A percentile compares a stretch with the other conserved stretches of the same genome.
Evolutionary conservation across 495 filamentous ascomycete genomes (phyloP).

Genomic region (Neurospora sp.): DNA sequence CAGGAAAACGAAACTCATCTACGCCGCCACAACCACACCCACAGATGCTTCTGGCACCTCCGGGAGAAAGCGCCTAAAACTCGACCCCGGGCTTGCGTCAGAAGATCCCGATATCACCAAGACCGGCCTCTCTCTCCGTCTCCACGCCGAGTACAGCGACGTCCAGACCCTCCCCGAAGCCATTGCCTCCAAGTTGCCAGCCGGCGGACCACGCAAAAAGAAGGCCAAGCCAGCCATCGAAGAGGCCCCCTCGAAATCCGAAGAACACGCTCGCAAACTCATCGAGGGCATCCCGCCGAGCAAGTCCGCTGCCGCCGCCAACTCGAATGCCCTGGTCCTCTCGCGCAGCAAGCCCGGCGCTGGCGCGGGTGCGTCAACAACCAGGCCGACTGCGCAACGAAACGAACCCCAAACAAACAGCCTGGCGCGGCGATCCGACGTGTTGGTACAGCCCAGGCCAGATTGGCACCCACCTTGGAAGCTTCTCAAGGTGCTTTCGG

Average conservation of each 20-base stretch:
- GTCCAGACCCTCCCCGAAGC: conserved; percentile 74
- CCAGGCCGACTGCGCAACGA: conserved; percentile 7
- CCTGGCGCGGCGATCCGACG: conserved; percentile 55
- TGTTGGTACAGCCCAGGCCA: conserved; percentile 59
- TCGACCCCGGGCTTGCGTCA: conserved; percentile 25
- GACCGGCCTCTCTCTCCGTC: conserved; percentile 32
- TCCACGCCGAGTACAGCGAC: conserved; percentile 64
- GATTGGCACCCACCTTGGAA: conserved; percentile 99
- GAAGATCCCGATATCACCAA: conserved; percentile 30
- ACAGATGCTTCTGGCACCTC: conserved; percentile 8
- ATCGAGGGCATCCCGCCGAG: conserved; percentile 54
- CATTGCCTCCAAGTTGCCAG: conserved; percentile 71
- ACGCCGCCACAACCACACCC: conserved; percentile 17
- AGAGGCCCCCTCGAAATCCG: conserved; percentile 32
- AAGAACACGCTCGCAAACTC: conserved; percentile 53
- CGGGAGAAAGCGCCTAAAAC: conserved; percentile 32
- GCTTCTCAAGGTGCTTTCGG: conserved; percentile 93
- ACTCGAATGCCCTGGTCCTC: conserved; percentile 52
- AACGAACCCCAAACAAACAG: conserved; percentile 30
- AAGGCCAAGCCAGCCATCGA: conserved; percentile 26
- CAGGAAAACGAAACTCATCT: conserved; percentile 29
- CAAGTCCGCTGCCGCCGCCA: conserved; percentile 25
- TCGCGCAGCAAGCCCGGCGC: conserved; percentile 17
- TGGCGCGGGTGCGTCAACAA: conserved; percentile 2
- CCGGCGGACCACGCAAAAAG: conserved; percentile 39